These are phyloP conservation scores for Oryza officinalis DNA, from an alignment of 176 grass and related monocot species.

Conservation along the genomic window DNA sequence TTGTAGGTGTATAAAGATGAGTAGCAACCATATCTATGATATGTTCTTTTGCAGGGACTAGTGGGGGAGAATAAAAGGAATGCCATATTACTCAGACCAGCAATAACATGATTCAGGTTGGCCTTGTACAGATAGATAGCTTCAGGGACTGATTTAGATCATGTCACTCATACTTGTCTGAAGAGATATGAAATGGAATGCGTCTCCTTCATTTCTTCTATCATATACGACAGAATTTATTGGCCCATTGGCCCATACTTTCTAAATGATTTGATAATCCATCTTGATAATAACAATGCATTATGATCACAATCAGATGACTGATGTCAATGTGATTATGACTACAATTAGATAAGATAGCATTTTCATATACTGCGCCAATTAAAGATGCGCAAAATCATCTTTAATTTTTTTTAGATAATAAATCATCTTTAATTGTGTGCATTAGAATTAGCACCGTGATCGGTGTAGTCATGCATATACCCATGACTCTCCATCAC, in stretches of 20 bases:
- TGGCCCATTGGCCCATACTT: not conserved
- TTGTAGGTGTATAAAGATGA: conserved; percentile 46
- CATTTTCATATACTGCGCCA: not conserved
- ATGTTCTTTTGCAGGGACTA: conserved; percentile 41
- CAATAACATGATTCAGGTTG: conserved; percentile 42
- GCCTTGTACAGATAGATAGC: conserved; percentile 12
- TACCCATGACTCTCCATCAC: not conserved
- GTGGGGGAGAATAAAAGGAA: conserved; percentile 38
- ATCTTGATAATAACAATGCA: not conserved
- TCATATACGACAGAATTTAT: not conserved
- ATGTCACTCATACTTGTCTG: conserved; percentile 21
- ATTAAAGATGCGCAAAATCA: not conserved
- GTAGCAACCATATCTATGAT: conserved; percentile 51
- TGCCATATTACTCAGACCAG: conserved; percentile 36
- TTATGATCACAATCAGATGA: conserved; percentile 18
- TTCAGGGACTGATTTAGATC: conserved; percentile 3
- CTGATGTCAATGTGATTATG: conserved; percentile 19
- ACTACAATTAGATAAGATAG: not conserved
- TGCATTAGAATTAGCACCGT: not conserved
- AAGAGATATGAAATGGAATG: not conserved
- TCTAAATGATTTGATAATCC: not conserved
- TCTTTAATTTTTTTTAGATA: too few relatives aligned
- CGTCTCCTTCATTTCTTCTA: conserved; percentile 28
- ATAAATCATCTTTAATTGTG: not conserved
- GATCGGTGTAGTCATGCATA: not conserved